phyloP scores from a whole-genome alignment of 805 yeast genomes.

The Kuraishia cidri region DNA sequence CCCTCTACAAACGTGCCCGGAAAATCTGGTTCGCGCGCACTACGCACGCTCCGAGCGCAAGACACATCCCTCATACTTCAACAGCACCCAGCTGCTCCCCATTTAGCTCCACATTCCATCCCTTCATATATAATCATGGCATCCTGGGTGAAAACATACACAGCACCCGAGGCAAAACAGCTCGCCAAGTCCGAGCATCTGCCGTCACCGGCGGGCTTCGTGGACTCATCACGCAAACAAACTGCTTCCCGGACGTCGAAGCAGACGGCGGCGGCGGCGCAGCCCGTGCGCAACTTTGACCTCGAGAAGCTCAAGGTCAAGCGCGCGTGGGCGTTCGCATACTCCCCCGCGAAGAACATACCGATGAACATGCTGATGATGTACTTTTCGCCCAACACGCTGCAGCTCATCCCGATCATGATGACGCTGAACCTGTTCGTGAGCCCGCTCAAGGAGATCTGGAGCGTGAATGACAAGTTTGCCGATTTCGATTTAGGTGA shows the following conservation, averaged over 20 bases:
- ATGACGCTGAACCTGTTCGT: slow-evolving; percentile 81
- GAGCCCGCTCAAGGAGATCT: slow-evolving; percentile 67
- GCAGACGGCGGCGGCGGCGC: neutral
- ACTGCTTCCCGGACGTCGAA: no score
- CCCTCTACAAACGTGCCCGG: neutral
- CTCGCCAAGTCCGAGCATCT: no score
- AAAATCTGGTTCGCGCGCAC: no score
- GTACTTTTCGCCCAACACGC: slow-evolving; percentile 84
- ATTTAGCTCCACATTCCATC: no score
- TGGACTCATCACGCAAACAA: no score
- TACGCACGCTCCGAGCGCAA: no score
- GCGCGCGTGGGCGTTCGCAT: slow-evolving; percentile 83
- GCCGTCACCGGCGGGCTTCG: no score
- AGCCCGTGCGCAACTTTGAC: slow-evolving; percentile 6
- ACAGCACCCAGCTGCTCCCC: no score
- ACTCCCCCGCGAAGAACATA: slow-evolving; percentile 71
- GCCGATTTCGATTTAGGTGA: slow-evolving; percentile 12
- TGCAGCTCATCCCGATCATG: slow-evolving; percentile 85
- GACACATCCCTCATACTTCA: no score
- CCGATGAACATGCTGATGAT: slow-evolving; percentile 89
- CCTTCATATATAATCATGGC: no score
- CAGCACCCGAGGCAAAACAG: no score
- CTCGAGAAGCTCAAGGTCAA: slow-evolving; percentile 34
- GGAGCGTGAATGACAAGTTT: slow-evolving; percentile 49
- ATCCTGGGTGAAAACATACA: no score